A percentile compares a stretch with the other conserved stretches of the same genome.
Conservation (phyloP, 1,139 yeast species). For the Sugiyamaella neomexicana region DNA sequence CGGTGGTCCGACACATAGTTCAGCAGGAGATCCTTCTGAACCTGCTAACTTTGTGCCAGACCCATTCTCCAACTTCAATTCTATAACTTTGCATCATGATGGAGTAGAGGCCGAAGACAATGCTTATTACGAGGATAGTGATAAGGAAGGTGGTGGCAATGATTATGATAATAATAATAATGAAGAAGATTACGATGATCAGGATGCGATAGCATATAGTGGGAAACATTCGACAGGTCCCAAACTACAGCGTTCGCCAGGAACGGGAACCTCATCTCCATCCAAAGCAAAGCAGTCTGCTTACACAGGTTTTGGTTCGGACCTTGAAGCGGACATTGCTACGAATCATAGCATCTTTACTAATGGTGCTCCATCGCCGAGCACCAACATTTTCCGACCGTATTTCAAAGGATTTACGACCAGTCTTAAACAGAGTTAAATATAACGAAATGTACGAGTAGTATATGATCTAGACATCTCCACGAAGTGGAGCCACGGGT, state of each 20-base stretch:
- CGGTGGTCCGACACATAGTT: conserved; percentile 16
- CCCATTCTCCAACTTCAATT: conserved; percentile 85
- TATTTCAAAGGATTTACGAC: conserved; percentile 19
- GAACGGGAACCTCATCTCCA: not conserved
- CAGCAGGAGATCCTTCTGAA: conserved; percentile 25
- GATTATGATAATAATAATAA: conserved; percentile 25
- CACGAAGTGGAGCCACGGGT: not conserved
- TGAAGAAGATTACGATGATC: conserved; percentile 8
- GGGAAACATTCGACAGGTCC: not conserved
- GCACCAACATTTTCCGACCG: conserved; percentile 8
- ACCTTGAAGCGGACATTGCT: conserved; percentile 10
- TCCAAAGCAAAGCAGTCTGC: not conserved
- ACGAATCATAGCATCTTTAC: not conserved
- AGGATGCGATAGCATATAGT: not conserved
- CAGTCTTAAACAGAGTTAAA: conserved; percentile 5
- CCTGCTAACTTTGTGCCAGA: conserved; percentile 42
- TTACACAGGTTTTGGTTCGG: conserved; percentile 4
- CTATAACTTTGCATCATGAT: conserved; percentile 81
- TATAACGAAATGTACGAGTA: conserved; percentile 8
- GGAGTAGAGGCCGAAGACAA: conserved; percentile 24
- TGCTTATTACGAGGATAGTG: conserved; percentile 25
- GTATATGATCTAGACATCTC: not conserved
- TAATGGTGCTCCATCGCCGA: conserved; percentile 3
- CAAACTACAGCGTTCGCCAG: not conserved
- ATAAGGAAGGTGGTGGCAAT: conserved; percentile 16